Evolutionary conservation across 768 basidiomycete genomes (phyloP).

Genomic region (Russula virescens): DNA sequence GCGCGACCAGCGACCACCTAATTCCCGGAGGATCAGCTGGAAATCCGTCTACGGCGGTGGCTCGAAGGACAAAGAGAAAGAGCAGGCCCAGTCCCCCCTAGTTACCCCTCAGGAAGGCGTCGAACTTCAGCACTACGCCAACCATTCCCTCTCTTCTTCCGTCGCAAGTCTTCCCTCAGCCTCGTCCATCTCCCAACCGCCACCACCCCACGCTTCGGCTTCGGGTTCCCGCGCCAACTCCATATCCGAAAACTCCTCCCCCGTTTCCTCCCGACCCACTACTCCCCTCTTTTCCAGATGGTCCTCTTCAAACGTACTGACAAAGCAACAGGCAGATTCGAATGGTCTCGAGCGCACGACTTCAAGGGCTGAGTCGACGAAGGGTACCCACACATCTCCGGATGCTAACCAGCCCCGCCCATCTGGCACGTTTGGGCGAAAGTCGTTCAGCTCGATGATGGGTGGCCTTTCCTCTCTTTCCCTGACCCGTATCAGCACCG

Average conservation of each 20-base stretch:
- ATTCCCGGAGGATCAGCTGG: conserved; percentile 29
- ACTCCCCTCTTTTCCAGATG: conserved; percentile 30
- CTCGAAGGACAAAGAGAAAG: conserved; percentile 27
- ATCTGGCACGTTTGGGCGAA: conserved; percentile 53
- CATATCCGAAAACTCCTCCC: conserved; percentile 24
- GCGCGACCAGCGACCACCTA: conserved; percentile 22
- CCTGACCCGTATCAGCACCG: conserved; percentile 43
- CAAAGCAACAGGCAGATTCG: conserved; percentile 40
- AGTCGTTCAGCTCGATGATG: conserved; percentile 65
- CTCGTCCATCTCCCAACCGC: conserved; percentile 16
- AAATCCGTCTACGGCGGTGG: conserved; percentile 27
- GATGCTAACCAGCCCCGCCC: conserved; percentile 28
- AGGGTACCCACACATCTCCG: background rate
- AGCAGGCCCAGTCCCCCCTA: conserved; percentile 16
- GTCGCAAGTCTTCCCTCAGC: conserved; percentile 24
- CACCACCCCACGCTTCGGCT: conserved; percentile 20
- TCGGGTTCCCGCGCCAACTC: conserved; percentile 28
- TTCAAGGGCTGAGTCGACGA: conserved; percentile 27
- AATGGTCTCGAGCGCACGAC: conserved; percentile 47
- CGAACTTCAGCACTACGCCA: conserved; percentile 28
- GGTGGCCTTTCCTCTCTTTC: conserved; percentile 61
- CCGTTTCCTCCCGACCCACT: conserved; percentile 27
- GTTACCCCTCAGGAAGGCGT: conserved; percentile 32
- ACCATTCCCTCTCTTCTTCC: conserved; percentile 24
- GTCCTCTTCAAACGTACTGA: conserved; percentile 30